Base-by-base conservation (phyloP, 1,284 basidiomycete species). In the Agaricales sp. region DNA sequence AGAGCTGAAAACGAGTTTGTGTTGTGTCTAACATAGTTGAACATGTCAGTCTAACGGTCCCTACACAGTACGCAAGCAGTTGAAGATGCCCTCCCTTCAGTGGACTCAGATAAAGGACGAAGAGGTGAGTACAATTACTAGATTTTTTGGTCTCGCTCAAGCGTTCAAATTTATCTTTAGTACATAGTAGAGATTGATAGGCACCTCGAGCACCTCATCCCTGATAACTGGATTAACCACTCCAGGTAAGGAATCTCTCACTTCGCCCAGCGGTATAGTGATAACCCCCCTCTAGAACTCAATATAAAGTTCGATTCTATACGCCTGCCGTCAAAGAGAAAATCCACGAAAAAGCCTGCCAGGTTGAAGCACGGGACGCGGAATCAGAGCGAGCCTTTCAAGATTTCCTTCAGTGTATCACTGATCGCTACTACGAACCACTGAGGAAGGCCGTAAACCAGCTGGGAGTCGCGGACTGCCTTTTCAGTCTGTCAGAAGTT, bases 401-500 rank as follows among this genome's bases (percentile, higher is more conserved):
- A 11, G 60, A 69, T 1, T 95, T 94, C 61, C 74, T 94, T 39
- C 58, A 64, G 35, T 81, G 87, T 49, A 85, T 92, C 25, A 67
- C 80, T 4, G 61, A 69, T 24, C 74, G 80, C 37, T 69, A 83
- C 56, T 92, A 93, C 58, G 75, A 73, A 19, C 55, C 82, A 3
- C 66, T 96, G 43, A 75, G 90, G 4, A 74, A 83, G 55, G 79
- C 76, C 1, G 82, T 92, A 19, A 82, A 87, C 57, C 82, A 86
- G 52, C 70, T 96, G 19, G 90, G 90, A 1, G 73, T 74, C 1
- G 83, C 84, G n/a, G 90, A 88, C 68, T 94, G 82, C 66, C 73
- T 84, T 52, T 66, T 77, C 58, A 88, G 81, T 63, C 73, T 84
- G 46, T 84, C 80, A 12, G 78, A 71, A 51, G 78, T 79, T 25